Base-by-base conservation (phyloP, 2,329 filamentous ascomycete species). In the Nemania sp. region DNA sequence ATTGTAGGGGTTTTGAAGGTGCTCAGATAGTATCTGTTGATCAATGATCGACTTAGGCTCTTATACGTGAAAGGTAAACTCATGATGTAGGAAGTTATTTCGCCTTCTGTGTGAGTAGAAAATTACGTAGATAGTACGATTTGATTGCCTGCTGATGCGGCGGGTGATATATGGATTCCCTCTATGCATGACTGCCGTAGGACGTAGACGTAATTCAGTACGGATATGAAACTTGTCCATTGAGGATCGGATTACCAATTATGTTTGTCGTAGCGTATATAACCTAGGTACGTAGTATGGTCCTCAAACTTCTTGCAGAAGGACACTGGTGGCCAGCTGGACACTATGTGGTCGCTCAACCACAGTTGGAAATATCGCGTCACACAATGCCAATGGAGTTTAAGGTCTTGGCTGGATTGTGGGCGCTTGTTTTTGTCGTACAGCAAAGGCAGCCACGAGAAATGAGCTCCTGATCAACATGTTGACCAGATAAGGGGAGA, bases 181-280 rank as follows among this genome's bases (percentile, higher is more conserved):
- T 45, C 18, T n/a, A 20, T 45, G 41, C 15, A 45, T 45, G 41
- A 45, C 41, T 45, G 20, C 20, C 15, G 41, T n/a, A 45, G 41
- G 38, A n/a, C 18, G 18, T n/a, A 13, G 38, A 62, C 53, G n/a
- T 62, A 45, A 62, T 52, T 66, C 43, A n/a, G 56, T 10, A 51
- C 38, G 29, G 29, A 20, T 58, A 41, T 32, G 38, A 3, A 45
- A n/a, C 18, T 6, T 20, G 6, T 6, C 4, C 20, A 45, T 20
- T 20, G 38, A n/a, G 5, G 24, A 62, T 55, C 10, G n/a, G 8
- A 43, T 26, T 38, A 18, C 6, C 29, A 49, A 27, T n/a, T 13
- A 38, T 41, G 15, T 60, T 41, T 7, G 22, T 32, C 29, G 10
- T 27, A 29, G 56, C 15, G 41, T 45, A 5, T n/a, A 18, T 45